Conservation (phyloP, 2,329 filamentous ascomycete genomes). For the Exophiala mesophila region DNA sequence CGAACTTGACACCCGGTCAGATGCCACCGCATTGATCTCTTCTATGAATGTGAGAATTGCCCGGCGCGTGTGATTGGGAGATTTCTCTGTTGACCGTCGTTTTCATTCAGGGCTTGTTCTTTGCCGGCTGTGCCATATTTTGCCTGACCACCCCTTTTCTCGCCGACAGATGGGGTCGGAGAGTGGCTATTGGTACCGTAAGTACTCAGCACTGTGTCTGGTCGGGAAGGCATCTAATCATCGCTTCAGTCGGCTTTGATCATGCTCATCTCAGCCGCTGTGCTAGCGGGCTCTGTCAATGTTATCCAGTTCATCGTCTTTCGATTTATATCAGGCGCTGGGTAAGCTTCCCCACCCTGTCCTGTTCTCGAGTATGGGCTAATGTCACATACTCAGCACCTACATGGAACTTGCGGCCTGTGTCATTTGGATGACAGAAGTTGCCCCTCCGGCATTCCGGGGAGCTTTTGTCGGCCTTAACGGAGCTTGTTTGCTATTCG, state of each 20-base stretch:
- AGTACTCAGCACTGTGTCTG: constrained; percentile 3
- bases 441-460: constrained; percentile 19
- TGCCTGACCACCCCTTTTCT: constrained; percentile 16
- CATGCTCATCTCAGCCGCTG: constrained; percentile 15
- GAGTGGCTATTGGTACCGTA: constrained; percentile 22
- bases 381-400: too few species aligned
- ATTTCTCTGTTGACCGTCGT: too few species aligned
- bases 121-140: constrained; percentile 15
- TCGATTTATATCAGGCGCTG: constrained; percentile 21
- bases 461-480: constrained; percentile 22
- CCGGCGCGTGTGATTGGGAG: too few species aligned
- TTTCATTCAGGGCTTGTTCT: constrained; percentile 20
- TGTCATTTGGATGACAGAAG: constrained; percentile 22
- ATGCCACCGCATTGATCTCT: constrained; percentile 37
- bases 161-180: constrained; percentile 22
- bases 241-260: constrained; percentile 12
- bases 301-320: constrained; percentile 23
- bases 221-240: not conserved
- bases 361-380: too few species aligned
- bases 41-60: constrained; percentile 40
- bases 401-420: constrained; percentile 24
- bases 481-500: constrained; percentile 16
- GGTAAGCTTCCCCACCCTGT: too few species aligned
- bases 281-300: constrained; percentile 17
- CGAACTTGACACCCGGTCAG: constrained; percentile 33